Conservation (phyloP, 2,329 filamentous ascomycete species). For the Exophiala bonariae region DNA sequence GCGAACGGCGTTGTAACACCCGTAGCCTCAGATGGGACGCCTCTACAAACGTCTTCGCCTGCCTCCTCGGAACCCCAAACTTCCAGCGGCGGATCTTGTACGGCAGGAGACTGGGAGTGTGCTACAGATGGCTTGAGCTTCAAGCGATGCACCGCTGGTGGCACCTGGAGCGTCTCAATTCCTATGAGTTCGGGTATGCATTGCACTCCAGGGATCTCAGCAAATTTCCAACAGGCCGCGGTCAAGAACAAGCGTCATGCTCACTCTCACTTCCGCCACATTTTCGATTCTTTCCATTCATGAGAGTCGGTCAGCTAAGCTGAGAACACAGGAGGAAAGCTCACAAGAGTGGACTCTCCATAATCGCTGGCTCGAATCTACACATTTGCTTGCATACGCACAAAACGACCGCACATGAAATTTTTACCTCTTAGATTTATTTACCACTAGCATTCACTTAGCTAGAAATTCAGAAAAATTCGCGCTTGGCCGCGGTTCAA, state of each 20-base stretch:
- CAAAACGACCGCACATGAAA: too few relatives aligned
- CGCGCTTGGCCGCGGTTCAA: too few relatives aligned
- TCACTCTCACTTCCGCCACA: background rate
- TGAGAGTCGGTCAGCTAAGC: too few relatives aligned
- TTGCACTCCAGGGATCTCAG: constrained; percentile 43
- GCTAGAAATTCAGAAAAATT: too few relatives aligned
- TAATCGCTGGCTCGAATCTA: too few relatives aligned
- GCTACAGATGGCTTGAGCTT: constrained; percentile 53
- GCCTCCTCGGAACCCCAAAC: constrained; percentile 13
- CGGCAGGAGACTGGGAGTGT: constrained; percentile 58
- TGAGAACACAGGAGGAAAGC: too few relatives aligned
- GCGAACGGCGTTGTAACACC: constrained; percentile 4
- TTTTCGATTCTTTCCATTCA: background rate
- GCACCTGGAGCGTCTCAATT: constrained; percentile 33
- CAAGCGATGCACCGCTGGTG: constrained; percentile 63
- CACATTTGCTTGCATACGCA: too few relatives aligned
- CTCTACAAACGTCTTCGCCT: constrained; percentile 7
- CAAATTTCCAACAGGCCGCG: background rate
- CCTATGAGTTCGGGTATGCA: constrained; percentile 55
- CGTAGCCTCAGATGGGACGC: background rate
- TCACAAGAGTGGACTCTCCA: too few relatives aligned
- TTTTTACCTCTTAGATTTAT: too few relatives aligned
- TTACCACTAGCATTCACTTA: too few relatives aligned
- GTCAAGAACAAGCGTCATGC: background rate
- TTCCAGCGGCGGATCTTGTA: constrained; percentile 44